Percentiles rank a stretch among this genome's conserved stretches.
Conservation (phyloP, 768 basidiomycete species). For the Phylloporus sp. region DNA sequence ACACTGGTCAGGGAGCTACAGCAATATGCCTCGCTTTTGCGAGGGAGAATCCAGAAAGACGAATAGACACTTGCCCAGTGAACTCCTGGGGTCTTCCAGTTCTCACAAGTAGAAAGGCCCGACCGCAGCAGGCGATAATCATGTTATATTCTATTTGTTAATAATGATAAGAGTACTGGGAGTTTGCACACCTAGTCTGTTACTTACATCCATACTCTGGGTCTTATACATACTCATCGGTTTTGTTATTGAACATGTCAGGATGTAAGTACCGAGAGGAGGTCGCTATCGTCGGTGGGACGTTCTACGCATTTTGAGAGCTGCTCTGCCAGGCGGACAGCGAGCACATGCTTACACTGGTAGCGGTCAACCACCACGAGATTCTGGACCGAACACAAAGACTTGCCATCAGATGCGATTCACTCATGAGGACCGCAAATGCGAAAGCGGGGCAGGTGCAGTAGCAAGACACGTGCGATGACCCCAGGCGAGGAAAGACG, state of each 20-base stretch:
- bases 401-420: conserved; percentile 62
- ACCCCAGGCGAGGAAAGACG: conserved; percentile 48
- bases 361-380: neutral
- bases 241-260: conserved; percentile 11
- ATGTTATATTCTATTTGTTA: conserved; percentile 27
- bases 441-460: conserved; percentile 77
- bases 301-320: conserved; percentile 51
- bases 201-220: conserved; percentile 11
- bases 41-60: conserved; percentile 48
- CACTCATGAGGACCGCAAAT: conserved; percentile 56
- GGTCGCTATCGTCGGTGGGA: conserved; percentile 42
- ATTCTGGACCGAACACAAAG: neutral
- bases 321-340: conserved; percentile 55
- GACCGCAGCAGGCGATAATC: conserved; percentile 5
- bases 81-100: too few relatives aligned
- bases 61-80: conserved; percentile 11
- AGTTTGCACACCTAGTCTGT: conserved; percentile 8
- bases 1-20: conserved; percentile 50
- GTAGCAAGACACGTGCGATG: conserved; percentile 44
- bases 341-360: conserved; percentile 81
- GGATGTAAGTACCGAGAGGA: conserved; percentile 34
- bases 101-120: conserved; percentile 5
- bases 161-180: conserved; percentile 17
- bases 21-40: conserved; percentile 58
- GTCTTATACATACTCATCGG: neutral